phyloP scores from a whole-genome alignment of 1,139 yeast genomes.

The Candida smagusa region DNA sequence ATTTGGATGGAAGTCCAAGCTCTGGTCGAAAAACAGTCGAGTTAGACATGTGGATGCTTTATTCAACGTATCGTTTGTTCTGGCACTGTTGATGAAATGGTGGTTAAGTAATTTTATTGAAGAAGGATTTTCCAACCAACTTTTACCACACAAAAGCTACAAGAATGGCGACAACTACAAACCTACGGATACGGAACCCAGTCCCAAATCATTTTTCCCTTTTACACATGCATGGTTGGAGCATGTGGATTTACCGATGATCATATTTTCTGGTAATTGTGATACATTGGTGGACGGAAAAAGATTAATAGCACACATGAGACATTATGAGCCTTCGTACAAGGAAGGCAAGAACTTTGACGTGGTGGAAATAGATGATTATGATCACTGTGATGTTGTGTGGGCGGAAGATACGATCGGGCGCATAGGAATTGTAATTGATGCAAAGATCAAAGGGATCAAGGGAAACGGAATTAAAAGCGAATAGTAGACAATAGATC shows the following conservation, averaged over 20 bases:
- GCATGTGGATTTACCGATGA: conserved; percentile 47
- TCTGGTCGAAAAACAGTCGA: conserved; percentile 62
- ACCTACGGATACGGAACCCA: conserved; percentile 23
- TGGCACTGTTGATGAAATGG: conserved; percentile 84
- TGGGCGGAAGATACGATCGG: conserved; percentile 53
- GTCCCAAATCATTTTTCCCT: conserved; percentile 54
- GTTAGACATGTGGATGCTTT: conserved; percentile 71
- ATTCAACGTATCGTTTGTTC: conserved; percentile 82
- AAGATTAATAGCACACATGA: conserved; percentile 50
- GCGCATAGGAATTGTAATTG: conserved; percentile 22
- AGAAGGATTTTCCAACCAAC: conserved; percentile 41
- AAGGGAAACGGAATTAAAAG: not conserved
- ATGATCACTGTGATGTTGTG: conserved; percentile 52
- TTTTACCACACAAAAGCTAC: conserved; percentile 33
- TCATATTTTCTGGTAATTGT: conserved; percentile 57
- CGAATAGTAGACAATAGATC: not conserved
- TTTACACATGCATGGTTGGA: conserved; percentile 54
- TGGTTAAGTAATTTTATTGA: conserved; percentile 59
- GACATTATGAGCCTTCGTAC: conserved; percentile 45
- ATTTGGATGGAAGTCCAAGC: conserved; percentile 78
- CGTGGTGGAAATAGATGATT: conserved; percentile 40
- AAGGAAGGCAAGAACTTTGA: conserved; percentile 37
- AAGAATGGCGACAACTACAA: conserved; percentile 24
- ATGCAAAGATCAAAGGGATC: conserved; percentile 4
- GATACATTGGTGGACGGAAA: conserved; percentile 70